Conservation (phyloP, 768 basidiomycete species). For the Tulasnella sp. region DNA sequence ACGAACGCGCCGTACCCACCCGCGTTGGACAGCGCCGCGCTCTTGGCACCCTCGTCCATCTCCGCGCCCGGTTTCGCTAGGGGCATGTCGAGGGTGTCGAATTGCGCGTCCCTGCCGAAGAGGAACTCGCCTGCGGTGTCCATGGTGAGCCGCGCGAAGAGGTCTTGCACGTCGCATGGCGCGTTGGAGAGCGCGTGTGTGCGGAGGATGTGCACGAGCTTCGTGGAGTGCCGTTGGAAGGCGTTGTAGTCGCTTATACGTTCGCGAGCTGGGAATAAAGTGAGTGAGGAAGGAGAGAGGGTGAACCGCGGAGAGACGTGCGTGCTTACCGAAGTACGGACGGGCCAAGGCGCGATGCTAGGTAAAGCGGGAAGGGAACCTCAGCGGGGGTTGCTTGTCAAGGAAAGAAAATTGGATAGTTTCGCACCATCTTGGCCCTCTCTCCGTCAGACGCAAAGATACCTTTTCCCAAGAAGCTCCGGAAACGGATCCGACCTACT, state of each 20-base stretch:
- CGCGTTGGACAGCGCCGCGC: not conserved
- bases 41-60: not conserved
- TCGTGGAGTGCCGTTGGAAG: constrained; percentile 18
- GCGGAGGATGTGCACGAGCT: constrained; percentile 10
- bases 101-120: not conserved
- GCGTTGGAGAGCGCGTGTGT: constrained; percentile 18
- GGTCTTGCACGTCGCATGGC: constrained; percentile 15
- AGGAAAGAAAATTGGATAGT: constrained; percentile 3
- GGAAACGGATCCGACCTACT: constrained; percentile 19
- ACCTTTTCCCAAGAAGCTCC: constrained; percentile 24
- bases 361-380: not conserved
- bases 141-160: constrained; percentile 15
- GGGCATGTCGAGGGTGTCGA: constrained; percentile 8
- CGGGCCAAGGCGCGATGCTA: constrained; percentile 23
- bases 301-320: not conserved
- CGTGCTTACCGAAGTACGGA: constrained; percentile 26
- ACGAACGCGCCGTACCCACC: constrained; percentile 10
- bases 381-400: no score
- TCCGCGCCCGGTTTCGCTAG: not conserved
- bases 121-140: constrained; percentile 16
- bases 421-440: constrained; percentile 21
- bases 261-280: constrained; percentile 16
- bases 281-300: not conserved
- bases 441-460: constrained; percentile 26
- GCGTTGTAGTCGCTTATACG: constrained; percentile 14